Conservation (phyloP, 2,329 filamentous ascomycete genomes). For the Xylariaceae sp. region DNA sequence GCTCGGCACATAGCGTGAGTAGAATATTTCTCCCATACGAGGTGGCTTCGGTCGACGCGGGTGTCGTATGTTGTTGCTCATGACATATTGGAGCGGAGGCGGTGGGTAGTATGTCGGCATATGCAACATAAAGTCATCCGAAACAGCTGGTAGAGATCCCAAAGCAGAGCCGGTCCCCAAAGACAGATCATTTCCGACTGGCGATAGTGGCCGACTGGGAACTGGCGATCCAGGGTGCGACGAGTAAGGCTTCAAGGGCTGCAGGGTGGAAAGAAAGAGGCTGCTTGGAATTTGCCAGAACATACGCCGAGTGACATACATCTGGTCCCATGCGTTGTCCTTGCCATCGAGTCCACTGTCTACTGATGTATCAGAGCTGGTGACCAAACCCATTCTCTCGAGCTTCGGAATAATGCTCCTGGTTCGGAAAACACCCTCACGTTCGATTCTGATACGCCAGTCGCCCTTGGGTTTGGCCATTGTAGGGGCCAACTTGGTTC, state of each 20-base stretch:
- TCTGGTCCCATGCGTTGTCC: constrained; percentile 64
- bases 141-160: constrained; percentile 47
- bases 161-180: constrained; percentile 29
- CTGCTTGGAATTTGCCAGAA: constrained; percentile 93
- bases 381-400: constrained; percentile 85
- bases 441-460: constrained; percentile 78
- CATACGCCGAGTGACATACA: constrained; percentile 74
- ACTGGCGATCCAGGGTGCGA: constrained; percentile 47
- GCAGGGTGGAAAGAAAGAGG: constrained; percentile 80
- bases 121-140: constrained; percentile 77
- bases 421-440: constrained; percentile 82
- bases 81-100: constrained; percentile 71
- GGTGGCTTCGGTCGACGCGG: constrained; percentile 84
- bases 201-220: constrained; percentile 51
- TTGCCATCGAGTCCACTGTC: constrained; percentile 58
- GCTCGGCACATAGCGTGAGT: constrained; percentile 79
- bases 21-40: constrained; percentile 85
- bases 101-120: constrained; percentile 89
- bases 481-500: constrained; percentile 60
- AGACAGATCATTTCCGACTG: constrained; percentile 35
- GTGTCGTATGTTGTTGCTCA: constrained; percentile 74
- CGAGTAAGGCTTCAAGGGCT: constrained; percentile 46
- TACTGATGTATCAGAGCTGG: constrained; percentile 68
- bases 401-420: constrained; percentile 82
- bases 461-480: constrained; percentile 72